Base-by-base conservation (phyloP, 768 basidiomycete species). In the Psilocybe subaeruginosa region DNA sequence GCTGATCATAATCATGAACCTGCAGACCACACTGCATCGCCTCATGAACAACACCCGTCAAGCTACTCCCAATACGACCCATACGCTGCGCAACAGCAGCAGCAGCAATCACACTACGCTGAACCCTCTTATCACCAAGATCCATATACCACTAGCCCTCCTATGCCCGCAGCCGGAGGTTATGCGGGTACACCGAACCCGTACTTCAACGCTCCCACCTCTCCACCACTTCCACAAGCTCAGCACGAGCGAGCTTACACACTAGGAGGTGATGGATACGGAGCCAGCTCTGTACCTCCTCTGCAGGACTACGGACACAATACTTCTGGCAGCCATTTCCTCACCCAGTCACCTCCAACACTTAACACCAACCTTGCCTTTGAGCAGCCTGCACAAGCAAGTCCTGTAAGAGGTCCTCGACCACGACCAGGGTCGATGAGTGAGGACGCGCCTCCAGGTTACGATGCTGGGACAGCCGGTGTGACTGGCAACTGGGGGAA, bases 391-490 rank as follows among this genome's bases (percentile, higher is more conserved):
- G 47, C 66, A 2, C 70, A 69, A 27, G 71, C 67, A 2, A 83
- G 76, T 68, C 82, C 83, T 33, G 67, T 80, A 43, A 79, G 68
- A 56, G 82, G 82, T 2, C 81, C 83, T 2, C 71, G 77, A 62
- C 65, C 75, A 8, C 78, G 74, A 14, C 75, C 76, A 37, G 68
- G 65, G 65, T 65, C 67, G 19, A 65, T 74, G 27, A 79, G 79
- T 51, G 74, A 82, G 14, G 90, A 91, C 16, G 79, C 75, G 37
- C 91, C 91, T 12, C 90, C 91, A 30, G 78, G 74, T 54, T 92
- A 92, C 68, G 90, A 92, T 29, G 76, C 78, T 14, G 84, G 83
- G 17, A 69, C 76, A 27, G 74, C 83, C 19, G 77, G 77, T 58
- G 66, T 79, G 30, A 74, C 81, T 48, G 85, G 84, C 19, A 78